phyloP scores from a whole-genome alignment of 73 alveolate species.

The Uronychia setigera region DNA sequence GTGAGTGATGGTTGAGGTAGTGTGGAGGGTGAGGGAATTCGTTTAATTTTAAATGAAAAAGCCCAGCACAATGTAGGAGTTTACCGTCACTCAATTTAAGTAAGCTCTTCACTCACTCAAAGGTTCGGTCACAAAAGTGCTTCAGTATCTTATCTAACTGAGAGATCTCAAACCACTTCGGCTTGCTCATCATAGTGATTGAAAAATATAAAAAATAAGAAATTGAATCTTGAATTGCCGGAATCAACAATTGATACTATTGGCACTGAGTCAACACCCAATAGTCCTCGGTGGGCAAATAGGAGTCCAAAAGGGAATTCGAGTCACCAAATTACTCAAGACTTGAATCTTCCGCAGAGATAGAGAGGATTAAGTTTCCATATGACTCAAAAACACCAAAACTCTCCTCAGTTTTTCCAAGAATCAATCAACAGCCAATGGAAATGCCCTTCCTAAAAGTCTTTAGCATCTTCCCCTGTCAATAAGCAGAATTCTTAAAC shows the following conservation, averaged over 20 bases:
- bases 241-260: neutral
- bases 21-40: neutral
- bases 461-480: neutral
- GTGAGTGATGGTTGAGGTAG: conserved; percentile 4
- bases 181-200: neutral
- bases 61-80: neutral
- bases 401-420: neutral
- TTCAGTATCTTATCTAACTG: neutral
- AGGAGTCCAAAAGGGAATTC: neutral
- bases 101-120: neutral
- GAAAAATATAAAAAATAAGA: no score
- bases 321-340: neutral
- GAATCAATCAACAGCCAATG: neutral
- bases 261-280: neutral
- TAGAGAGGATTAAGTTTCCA: neutral
- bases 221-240: neutral
- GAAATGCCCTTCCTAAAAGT: neutral
- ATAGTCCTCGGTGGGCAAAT: neutral
- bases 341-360: neutral
- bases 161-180: neutral
- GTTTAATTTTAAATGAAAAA: neutral
- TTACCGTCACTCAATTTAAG: neutral
- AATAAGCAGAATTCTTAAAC: neutral
- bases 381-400: neutral
- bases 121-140: neutral